These are phyloP conservation scores for Penicillium occitanis DNA, from an alignment of 2,329 filamentous ascomycete species.

Conservation along the genomic window DNA sequence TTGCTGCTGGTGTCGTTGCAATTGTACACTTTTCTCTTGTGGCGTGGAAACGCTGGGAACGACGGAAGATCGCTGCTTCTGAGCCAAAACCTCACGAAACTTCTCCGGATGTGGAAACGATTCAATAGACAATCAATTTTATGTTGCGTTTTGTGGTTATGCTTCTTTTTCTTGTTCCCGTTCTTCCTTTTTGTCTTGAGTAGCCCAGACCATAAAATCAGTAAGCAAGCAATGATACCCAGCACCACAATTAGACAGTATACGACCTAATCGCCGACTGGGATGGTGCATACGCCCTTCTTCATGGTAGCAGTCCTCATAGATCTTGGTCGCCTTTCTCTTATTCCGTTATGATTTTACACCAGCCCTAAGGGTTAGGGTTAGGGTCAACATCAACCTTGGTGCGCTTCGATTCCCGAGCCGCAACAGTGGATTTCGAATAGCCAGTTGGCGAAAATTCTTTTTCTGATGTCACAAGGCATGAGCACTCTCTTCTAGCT, in stretches of 20 bases:
- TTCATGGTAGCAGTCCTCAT: no score
- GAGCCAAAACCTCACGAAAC: background rate
- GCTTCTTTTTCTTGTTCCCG: background rate
- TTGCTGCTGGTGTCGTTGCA: conserved; percentile 8
- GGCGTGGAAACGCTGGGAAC: conserved; percentile 16
- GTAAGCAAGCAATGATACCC: background rate
- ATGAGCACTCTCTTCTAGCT: background rate
- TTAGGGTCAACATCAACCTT: background rate
- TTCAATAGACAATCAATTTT: conserved; percentile 1
- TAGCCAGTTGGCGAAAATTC: background rate
- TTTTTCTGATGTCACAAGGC: background rate
- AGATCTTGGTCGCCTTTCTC: background rate
- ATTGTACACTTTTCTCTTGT: conserved; percentile 14
- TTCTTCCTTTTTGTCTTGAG: background rate
- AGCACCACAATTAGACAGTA: background rate
- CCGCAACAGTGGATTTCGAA: background rate
- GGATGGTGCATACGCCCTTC: no score
- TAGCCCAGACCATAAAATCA: background rate
- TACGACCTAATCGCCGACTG: background rate
- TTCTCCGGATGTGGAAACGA: background rate
- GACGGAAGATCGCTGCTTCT: background rate
- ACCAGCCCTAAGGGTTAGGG: background rate
- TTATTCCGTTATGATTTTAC: background rate
- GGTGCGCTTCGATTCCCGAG: background rate
- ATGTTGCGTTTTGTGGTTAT: background rate